Evolutionary conservation across 805 yeast genomes (phyloP), one percentile per base, ranked within the genome.

Genomic region (Kuraishia hungarica): DNA sequence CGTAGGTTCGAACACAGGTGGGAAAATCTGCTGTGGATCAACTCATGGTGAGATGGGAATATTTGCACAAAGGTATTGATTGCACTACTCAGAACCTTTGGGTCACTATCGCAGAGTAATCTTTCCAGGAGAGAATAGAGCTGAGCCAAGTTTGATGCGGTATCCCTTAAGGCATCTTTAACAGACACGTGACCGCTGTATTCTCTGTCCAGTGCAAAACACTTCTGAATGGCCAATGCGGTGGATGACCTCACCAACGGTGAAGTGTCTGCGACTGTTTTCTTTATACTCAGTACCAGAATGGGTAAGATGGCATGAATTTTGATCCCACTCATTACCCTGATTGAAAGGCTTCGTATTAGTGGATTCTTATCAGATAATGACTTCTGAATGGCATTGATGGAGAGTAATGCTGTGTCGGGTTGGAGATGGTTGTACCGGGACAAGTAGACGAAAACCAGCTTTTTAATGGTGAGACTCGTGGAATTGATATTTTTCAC

Each of bases 331-430:
- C 94, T 83, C 62, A 94, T 77, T 15, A 91, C 84, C 54, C 92
- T 77, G 50, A 94, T 79, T 0, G 96, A 86, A 55, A 89, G 73
- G 1, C 92, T 80, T 59, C 98, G 74, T 19, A 78, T 73, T 11
- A 81, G 77, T 1, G 96, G 86, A 57, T 78, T 79, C 60, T 82
- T 82, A 61, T 90, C 97, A 10, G 78, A 74, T 28, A 93, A 70
- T 1, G 89, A 78, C 68, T 88, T 90, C 67, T 94, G 99, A 52
- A 94, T 87, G 0, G 97, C 88, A 68, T 94, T 94, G 60, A 94
- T 88, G 0, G 97, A 83, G 51, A 94, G 74, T 21, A 94, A 76
- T 1, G 98, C 94, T n/a, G 89, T 79, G 66, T 92, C 96, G 10
- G 94, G 97, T 61, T 89, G 92, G 55, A 75, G 68, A 58, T 89